Evolutionary conservation across 305 asterid species (phyloP).

Genomic region (Fraxinus floribunda): DNA sequence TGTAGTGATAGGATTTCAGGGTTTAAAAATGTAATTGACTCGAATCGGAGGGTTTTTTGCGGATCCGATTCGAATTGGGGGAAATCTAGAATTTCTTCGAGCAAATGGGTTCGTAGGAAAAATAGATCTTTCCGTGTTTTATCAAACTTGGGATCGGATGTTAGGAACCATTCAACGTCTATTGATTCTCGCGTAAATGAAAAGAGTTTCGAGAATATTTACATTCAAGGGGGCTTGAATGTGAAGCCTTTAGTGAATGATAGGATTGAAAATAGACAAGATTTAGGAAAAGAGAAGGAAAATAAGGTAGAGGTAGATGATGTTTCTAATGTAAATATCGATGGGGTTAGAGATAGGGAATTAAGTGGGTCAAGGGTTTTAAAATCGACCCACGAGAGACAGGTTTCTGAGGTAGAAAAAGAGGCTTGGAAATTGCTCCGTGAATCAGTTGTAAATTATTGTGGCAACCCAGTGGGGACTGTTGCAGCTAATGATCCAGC

Average conservation of each 20-base stretch:
- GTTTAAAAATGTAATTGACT: constrained; percentile 30
- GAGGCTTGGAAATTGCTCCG: constrained; percentile 9
- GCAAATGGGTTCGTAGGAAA: constrained; percentile 25
- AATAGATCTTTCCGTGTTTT: constrained; percentile 21
- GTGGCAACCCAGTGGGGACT: background rate
- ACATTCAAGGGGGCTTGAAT: constrained; percentile 47
- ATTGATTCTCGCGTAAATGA: constrained; percentile 43
- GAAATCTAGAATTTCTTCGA: constrained; percentile 27
- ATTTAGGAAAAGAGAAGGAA: background rate
- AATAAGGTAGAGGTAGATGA: background rate
- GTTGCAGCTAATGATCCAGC: constrained; percentile 4
- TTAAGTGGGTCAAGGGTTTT: background rate
- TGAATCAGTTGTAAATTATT: background rate
- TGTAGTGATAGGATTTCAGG: constrained; percentile 32
- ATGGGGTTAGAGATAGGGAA: background rate
- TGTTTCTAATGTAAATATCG: background rate
- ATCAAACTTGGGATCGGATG: constrained; percentile 48
- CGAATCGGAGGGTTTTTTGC: constrained; percentile 46
- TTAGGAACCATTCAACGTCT: constrained; percentile 43
- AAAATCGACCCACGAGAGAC: constrained; percentile 1
- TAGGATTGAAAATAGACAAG: constrained; percentile 31
- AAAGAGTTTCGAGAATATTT: constrained; percentile 47
- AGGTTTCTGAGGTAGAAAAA: background rate
- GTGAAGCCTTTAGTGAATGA: constrained; percentile 44
- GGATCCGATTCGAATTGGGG: constrained; percentile 48